Base-by-base conservation (phyloP, 225 moss, liverwort and hornwort genomes). In the Asterella californica region DNA sequence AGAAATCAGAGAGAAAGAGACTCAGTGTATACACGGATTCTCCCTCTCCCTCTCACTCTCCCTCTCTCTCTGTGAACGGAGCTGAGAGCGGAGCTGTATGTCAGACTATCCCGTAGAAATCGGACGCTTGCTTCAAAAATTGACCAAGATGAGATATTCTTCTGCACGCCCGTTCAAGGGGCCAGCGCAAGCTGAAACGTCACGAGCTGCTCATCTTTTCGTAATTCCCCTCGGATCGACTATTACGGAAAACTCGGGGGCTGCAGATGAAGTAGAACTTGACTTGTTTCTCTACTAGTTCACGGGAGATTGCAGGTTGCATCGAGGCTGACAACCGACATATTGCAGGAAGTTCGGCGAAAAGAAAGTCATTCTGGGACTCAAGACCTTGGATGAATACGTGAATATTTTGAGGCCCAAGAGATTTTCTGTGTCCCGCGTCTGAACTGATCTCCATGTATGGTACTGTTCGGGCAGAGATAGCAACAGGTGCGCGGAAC, bases 211-310 rank as follows among this genome's bases (percentile, higher is more conserved):
- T 84, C 68, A 75, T 33, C 80, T 72, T 63, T 84, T 84, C 77
- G 80, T 29, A 80, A 73, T 32, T 66, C 71, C 42, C 42, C 81
- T 81, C 81, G 84, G 81, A 84, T 84, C 81, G 78, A 84, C 74
- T 69, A 22, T 8, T 69, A 38, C 77, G 67, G 47, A 73, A 66
- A 77, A 14, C 38, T 80, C 70, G 77, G 84, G 29, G 66, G 38
- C 57, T 74, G 46, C 52, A 55, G 22, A 72, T 82, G 49, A 50
- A 30, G 37, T 52, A 71, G 14, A 79, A 25, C 48, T 37, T 2
- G 38, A 9, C 12, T 2, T 29, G 4, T 65, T 54, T 47, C 15
- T 64, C 74, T 74, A 69, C 68, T 75, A 76, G 59, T 83, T 83
- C 83, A 83, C 83, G 75, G 70, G 83, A 34, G 70, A 76, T 63